Conservation (phyloP, 2,329 filamentous ascomycete genomes). For the Penicillium aurantiogriseum region DNA sequence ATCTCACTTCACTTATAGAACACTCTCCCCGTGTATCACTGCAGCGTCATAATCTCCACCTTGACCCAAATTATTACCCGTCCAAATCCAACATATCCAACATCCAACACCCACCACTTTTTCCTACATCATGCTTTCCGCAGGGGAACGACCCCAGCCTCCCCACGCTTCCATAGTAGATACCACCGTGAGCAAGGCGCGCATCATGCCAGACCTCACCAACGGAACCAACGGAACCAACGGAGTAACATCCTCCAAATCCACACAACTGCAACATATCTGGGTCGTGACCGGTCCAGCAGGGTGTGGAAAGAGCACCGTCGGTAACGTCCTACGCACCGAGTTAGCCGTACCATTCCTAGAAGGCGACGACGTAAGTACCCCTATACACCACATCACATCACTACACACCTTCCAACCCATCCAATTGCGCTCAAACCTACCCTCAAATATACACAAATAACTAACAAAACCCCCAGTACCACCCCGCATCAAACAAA, state of each 20-base stretch:
- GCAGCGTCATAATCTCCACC: constrained; percentile 22
- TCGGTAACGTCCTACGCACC: constrained; percentile 64
- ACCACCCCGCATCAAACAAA: constrained; percentile 65
- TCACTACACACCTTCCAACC: background rate
- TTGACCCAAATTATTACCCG: constrained; percentile 7
- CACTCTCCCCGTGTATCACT: constrained; percentile 15
- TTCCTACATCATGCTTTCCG: constrained; percentile 40
- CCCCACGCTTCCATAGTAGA: constrained; percentile 24
- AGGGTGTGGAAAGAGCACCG: constrained; percentile 75
- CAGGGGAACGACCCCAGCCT: constrained; percentile 37
- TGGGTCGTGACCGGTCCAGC: constrained; percentile 79
- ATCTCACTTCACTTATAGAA: background rate
- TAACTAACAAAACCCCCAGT: constrained; percentile 31
- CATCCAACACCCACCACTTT: background rate
- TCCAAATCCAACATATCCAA: constrained; percentile 6
- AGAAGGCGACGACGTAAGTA: constrained; percentile 72
- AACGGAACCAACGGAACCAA: constrained; percentile 10
- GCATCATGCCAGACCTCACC: constrained; percentile 19
- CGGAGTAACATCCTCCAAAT: constrained; percentile 12
- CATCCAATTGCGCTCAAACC: background rate
- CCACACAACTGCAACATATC: constrained; percentile 59
- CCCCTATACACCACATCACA: background rate
- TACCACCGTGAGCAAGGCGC: constrained; percentile 19
- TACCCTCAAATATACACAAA: background rate
- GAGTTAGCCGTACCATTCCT: constrained; percentile 67